Percentiles rank a stretch among this genome's conserved stretches.
Conservation (phyloP, 2,329 filamentous ascomycete species). For the Ophiostoma quercus region DNA sequence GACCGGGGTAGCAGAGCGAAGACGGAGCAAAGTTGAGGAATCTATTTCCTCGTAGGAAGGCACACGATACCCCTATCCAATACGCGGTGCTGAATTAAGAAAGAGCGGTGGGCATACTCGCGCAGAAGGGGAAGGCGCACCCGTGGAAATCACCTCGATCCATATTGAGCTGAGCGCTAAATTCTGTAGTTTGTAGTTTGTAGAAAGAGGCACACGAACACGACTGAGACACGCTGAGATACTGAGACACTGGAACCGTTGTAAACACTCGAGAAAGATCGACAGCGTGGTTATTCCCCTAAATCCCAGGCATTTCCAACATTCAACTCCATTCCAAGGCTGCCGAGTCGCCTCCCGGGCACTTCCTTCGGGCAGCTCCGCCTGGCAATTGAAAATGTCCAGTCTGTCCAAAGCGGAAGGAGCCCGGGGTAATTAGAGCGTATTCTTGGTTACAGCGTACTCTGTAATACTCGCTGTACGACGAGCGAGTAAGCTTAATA, state of each 20-base stretch:
- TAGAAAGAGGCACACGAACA: not conserved
- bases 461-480: not conserved
- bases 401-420: not conserved
- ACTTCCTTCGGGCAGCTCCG: slow-evolving; percentile 9
- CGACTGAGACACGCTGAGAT: not conserved
- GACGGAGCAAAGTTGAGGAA: not conserved
- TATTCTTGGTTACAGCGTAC: not conserved
- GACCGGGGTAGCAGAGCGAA: not conserved
- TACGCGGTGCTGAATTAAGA: not conserved
- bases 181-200: not conserved
- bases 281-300: not conserved
- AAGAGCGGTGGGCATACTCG: not conserved
- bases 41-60: not conserved
- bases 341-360: not conserved
- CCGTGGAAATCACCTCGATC: not conserved
- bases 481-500: too few relatives aligned
- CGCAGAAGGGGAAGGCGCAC: not conserved
- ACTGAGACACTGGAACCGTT: not conserved
- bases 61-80: not conserved
- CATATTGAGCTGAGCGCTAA: not conserved
- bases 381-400: not conserved
- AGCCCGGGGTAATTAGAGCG: not conserved
- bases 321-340: not conserved
- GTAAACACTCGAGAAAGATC: not conserved
- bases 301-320: not conserved